Conservation (phyloP, 208 protist species). For the Leishmania mexicana region DNA sequence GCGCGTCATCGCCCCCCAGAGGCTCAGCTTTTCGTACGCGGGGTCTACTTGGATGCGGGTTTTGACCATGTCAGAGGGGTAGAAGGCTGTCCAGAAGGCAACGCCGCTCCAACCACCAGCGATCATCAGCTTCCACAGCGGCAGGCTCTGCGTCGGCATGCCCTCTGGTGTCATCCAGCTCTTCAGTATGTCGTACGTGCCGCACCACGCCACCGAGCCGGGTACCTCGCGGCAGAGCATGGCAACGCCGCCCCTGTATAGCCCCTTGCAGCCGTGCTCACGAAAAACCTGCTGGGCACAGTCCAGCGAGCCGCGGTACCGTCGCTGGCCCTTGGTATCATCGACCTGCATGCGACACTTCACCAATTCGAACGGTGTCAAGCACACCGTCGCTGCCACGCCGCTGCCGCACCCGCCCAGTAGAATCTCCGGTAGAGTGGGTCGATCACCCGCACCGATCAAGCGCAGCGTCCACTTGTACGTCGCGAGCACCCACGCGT, state of each 20-base stretch:
- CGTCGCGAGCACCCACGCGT: slow-evolving; percentile 78
- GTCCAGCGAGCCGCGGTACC: slow-evolving; percentile 55
- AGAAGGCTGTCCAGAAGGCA: slow-evolving; percentile 85
- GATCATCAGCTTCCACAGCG: slow-evolving; percentile 63
- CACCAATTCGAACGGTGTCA: slow-evolving; percentile 86
- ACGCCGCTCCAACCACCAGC: slow-evolving; percentile 78
- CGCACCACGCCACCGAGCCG: slow-evolving; percentile 82
- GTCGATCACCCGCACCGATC: slow-evolving; percentile 55
- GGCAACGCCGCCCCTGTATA: slow-evolving; percentile 73
- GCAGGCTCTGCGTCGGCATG: slow-evolving; percentile 36
- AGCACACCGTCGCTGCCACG: slow-evolving; percentile 57
- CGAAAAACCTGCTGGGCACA: slow-evolving; percentile 49
- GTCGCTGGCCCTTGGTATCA: slow-evolving; percentile 26
- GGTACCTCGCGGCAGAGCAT: slow-evolving; percentile 85
- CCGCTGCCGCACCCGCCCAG: slow-evolving; percentile 67
- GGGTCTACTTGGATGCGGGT: slow-evolving; percentile 87
- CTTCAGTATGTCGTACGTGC: slow-evolving; percentile 79
- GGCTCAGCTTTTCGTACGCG: slow-evolving; percentile 17
- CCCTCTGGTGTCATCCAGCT: slow-evolving; percentile 49
- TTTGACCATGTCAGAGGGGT: slow-evolving; percentile 88
- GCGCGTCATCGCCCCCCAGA: slow-evolving; percentile 37
- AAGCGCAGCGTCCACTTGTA: slow-evolving; percentile 71
- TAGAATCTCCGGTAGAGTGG: slow-evolving; percentile 38
- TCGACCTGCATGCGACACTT: slow-evolving; percentile 88
- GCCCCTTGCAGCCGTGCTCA: slow-evolving; percentile 38